A percentile compares a stretch with the other conserved stretches of the same genome.
phyloP scores from a whole-genome alignment of 495 filamentous ascomycete genomes.

The Penicillium parvum region DNA sequence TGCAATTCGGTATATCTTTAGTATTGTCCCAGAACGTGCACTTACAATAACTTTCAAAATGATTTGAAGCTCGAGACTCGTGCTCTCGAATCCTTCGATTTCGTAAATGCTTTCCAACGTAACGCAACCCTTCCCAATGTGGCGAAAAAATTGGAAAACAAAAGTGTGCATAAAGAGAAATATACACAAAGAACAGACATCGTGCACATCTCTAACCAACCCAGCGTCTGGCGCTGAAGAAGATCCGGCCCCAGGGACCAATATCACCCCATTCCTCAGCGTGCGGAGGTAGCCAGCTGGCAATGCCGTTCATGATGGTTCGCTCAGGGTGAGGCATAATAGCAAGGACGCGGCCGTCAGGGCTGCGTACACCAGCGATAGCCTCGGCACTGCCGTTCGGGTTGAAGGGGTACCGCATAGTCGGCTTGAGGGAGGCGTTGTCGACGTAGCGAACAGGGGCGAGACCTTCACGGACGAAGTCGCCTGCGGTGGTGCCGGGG shows the following conservation, averaged over 20 bases:
- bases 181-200: conserved; percentile 11
- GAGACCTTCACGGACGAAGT: conserved; percentile 57
- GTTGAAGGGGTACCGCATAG: conserved; percentile 85
- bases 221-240: conserved; percentile 78
- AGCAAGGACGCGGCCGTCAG: conserved; percentile 80
- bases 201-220: conserved; percentile 52
- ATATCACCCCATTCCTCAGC: conserved; percentile 75
- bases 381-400: conserved; percentile 88
- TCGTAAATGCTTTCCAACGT: conserved; percentile 14
- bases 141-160: conserved; percentile 4
- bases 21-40: conserved; percentile 6
- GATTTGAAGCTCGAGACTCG: too few species aligned
- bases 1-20: conserved; percentile 15
- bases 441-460: conserved; percentile 80
- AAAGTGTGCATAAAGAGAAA: conserved; percentile 4
- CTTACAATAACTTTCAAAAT: conserved; percentile 7
- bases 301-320: conserved; percentile 79
- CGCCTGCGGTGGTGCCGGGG: conserved; percentile 30
- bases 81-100: conserved; percentile 1
- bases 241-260: conserved; percentile 82
- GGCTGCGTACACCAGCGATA: conserved; percentile 75
- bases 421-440: conserved; percentile 63
- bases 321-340: conserved; percentile 98
- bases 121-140: conserved; percentile 9
- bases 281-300: conserved; percentile 65